Conservation (phyloP, 331 rosid genomes). For the Acacia pycnantha region DNA sequence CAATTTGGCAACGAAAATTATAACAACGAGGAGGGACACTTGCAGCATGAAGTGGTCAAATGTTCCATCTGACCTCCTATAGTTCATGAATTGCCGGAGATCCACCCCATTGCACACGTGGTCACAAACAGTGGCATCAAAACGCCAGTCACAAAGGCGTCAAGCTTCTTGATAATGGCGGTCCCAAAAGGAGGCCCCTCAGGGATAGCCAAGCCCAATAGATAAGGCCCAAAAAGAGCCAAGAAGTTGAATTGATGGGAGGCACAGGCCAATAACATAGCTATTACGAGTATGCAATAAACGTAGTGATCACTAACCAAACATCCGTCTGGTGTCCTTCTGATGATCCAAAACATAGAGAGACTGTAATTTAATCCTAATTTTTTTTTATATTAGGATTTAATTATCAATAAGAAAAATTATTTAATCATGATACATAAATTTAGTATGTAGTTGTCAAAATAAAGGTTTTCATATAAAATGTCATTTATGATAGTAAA, state of each 20-base stretch:
- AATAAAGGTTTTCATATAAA: too few species aligned
- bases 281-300: constrained; percentile 11
- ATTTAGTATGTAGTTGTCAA: too few species aligned
- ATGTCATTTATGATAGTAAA: too few species aligned
- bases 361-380: too few species aligned
- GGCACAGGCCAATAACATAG: constrained; percentile 3
- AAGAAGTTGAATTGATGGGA: constrained; percentile 16
- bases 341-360: constrained; percentile 43
- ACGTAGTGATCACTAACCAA: constrained; percentile 41
- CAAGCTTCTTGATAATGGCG: constrained; percentile 35
- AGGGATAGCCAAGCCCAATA: constrained; percentile 46
- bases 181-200: constrained; percentile 52
- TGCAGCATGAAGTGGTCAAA: constrained; percentile 27
- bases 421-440: too few species aligned
- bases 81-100: neutral
- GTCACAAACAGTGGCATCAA: constrained; percentile 42
- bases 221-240: constrained; percentile 34
- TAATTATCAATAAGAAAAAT: too few species aligned
- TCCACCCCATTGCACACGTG: constrained; percentile 37
- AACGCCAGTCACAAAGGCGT: constrained; percentile 36
- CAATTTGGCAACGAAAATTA: constrained; percentile 14
- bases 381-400: too few species aligned
- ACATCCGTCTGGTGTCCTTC: constrained; percentile 47
- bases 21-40: constrained; percentile 5
- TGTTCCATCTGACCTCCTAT: neutral